Percentiles rank a stretch among this genome's conserved stretches.
Evolutionary conservation across 257 asterid genomes (phyloP).

Genomic region (Solanum chmielewskii): DNA sequence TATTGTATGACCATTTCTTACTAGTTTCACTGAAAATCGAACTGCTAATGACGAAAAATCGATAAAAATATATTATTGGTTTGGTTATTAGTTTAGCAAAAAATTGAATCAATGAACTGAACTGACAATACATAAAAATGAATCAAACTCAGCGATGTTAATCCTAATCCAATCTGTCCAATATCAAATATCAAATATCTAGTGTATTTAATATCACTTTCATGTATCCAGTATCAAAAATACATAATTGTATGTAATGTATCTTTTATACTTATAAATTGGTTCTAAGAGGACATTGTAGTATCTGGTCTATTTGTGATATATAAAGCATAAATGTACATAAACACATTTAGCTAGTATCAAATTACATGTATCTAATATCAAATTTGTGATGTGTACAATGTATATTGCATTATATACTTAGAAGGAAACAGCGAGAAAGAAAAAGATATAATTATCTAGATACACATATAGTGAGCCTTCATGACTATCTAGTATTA

Average conservation of each 20-base stretch:
- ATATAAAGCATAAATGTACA: too few species aligned
- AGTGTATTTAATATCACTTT: not conserved
- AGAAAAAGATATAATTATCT: not conserved
- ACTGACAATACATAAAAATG: too few species aligned
- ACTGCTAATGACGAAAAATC: too few species aligned
- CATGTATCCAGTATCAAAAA: not conserved
- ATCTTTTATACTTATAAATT: not conserved
- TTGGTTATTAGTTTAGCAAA: too few species aligned
- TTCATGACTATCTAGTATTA: not conserved
- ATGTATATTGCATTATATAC: not conserved
- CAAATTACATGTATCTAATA: not conserved
- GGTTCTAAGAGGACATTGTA: not conserved
- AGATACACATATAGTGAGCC: not conserved
- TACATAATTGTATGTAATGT: not conserved
- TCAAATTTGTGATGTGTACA: not conserved
- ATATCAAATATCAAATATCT: not conserved
- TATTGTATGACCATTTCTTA: too few species aligned
- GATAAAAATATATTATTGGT: too few species aligned
- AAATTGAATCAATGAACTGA: too few species aligned
- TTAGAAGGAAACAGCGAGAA: not conserved
- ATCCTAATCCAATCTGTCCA: not conserved
- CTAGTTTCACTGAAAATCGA: too few species aligned
- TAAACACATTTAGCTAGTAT: not conserved
- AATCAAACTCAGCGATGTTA: too few species aligned
- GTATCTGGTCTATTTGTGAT: not conserved